Evolutionary conservation across 2,329 filamentous ascomycete species (phyloP), one percentile per base, ranked within the genome.

Genomic region (Sclerotinia minor): DNA sequence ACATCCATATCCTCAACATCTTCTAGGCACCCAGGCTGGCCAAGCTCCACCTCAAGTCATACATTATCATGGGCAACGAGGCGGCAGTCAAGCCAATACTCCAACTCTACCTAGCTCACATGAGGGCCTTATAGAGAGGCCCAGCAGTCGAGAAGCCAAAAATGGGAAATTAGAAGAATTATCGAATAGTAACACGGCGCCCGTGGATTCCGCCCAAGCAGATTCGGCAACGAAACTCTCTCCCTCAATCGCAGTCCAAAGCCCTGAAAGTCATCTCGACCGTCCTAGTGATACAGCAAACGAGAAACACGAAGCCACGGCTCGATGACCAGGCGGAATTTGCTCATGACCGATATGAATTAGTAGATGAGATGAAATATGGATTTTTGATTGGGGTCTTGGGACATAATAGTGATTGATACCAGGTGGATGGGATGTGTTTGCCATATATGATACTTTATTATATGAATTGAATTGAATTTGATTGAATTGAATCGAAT

Each of bases 31-130:
- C 2, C 85, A 88, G 71, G 84, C 84, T 50, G 87, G 87, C 21
- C 87, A 89, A 75, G 81, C 83, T 21, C 86, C 87, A 35, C 87
- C 87, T 13, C 87, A 89, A 74, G 87, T 89, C 2, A 81, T 89
- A 41, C 87, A 89, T 73, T 89, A 89, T 72, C 87, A 89, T 71
- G 87, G 87, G 6, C 87, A 89, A 75, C 81, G 87, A 50, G 87
- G 87, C n/a, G 87, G 87, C 15, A 89, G 87, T 73, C 87, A 89
- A 74, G 84, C 86, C 11, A 89, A 87, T 73, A 89, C 87, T 0
- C 87, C 87, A 17, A 89, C 86, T 0, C 21, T 76, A n/a, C 73
- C 73, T 45, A 76, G 53, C 57, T 75, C 76, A 9, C 64, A 69
- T 1, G 76, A 77, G 65, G 72, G 70, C 17, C 66, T 70, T 7